These are phyloP conservation scores for Chenopodium album DNA, from an alignment of 148 eudicot genomes.

Conservation along the genomic window DNA sequence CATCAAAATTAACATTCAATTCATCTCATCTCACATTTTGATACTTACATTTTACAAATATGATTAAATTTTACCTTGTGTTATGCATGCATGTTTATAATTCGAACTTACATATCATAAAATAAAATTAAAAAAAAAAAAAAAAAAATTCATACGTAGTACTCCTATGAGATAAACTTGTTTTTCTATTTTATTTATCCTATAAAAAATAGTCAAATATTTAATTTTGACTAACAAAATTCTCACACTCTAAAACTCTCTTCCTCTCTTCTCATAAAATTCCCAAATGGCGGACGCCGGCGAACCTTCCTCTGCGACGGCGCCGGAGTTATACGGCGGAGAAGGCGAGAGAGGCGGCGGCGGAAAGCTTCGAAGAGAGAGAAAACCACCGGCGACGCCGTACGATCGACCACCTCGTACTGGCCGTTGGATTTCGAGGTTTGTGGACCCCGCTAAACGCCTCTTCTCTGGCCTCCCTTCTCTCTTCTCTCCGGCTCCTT, in stretches of 20 bases:
- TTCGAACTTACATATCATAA: too few species aligned
- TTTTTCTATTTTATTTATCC: too few species aligned
- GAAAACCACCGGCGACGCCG: constrained; percentile 54
- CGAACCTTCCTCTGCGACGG: constrained; percentile 27
- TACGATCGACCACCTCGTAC: constrained; percentile 55
- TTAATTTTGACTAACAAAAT: too few species aligned
- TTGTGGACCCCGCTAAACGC: constrained; percentile 66
- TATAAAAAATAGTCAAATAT: neutral
- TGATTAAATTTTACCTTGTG: too few species aligned
- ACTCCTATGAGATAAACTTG: too few species aligned
- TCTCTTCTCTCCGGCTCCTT: constrained; percentile 46
- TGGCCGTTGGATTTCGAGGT: constrained; percentile 51
- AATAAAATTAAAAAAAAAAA: too few species aligned
- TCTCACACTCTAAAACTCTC: neutral
- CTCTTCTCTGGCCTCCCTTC: constrained; percentile 62
- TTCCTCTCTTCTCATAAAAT: neutral
- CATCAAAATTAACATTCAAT: too few species aligned
- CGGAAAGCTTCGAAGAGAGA: constrained; percentile 50
- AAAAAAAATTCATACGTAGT: too few species aligned
- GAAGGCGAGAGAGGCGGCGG: constrained; percentile 48
- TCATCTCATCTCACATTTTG: too few species aligned
- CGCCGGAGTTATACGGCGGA: constrained; percentile 21
- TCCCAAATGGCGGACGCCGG: constrained; percentile 25
- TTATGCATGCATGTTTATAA: too few species aligned
- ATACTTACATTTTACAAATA: too few species aligned